Conservation (phyloP, 2,329 filamentous ascomycete species). For the Trichoderma breve region DNA sequence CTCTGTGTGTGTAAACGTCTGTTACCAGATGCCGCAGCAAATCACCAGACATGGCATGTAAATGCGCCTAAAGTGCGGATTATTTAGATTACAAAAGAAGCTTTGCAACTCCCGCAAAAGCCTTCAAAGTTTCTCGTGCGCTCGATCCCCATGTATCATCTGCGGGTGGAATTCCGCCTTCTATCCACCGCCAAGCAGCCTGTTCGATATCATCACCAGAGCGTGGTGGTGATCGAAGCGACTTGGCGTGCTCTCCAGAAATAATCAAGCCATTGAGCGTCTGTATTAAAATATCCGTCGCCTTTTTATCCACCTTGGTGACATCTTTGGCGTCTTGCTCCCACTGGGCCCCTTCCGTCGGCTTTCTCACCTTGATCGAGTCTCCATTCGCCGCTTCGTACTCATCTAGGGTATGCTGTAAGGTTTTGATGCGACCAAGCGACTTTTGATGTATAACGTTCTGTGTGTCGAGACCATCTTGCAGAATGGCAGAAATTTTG, state of each 20-base stretch:
- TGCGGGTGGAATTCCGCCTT: constrained; percentile 25
- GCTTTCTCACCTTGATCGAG: constrained; percentile 26
- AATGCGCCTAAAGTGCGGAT: background rate
- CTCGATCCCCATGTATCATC: constrained; percentile 35
- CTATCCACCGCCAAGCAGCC: constrained; percentile 36
- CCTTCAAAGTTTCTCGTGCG: constrained; percentile 30
- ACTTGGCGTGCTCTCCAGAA: background rate
- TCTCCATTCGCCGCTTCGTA: constrained; percentile 28
- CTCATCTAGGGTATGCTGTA: constrained; percentile 19
- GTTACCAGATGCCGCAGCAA: background rate
- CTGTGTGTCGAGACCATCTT: background rate
- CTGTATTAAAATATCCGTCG: constrained; percentile 27
- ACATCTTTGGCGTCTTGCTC: constrained; percentile 33
- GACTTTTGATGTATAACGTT: constrained; percentile 13
- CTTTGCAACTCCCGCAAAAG: constrained; percentile 27
- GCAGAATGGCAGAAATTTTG: background rate
- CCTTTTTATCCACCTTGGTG: constrained; percentile 26
- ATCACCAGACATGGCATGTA: background rate
- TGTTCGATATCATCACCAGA: constrained; percentile 31
- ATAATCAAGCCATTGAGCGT: constrained; percentile 20
- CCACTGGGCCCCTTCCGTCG: constrained; percentile 32
- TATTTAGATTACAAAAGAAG: background rate
- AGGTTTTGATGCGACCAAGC: constrained; percentile 19
- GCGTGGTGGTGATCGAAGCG: constrained; percentile 4
- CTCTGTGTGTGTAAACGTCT: background rate